Conservation (phyloP, 495 filamentous ascomycete genomes). For the Daldinia loculata region DNA sequence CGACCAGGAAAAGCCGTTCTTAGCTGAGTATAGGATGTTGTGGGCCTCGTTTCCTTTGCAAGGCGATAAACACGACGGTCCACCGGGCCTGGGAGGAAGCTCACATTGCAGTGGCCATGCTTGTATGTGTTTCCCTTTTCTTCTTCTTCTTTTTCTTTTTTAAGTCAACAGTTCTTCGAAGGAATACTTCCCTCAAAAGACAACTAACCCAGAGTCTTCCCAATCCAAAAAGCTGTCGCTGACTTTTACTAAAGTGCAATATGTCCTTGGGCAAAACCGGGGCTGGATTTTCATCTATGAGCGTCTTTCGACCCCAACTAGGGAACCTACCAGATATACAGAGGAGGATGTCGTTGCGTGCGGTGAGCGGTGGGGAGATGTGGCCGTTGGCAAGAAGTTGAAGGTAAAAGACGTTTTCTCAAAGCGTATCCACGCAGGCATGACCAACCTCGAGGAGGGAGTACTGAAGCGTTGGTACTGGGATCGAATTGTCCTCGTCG, state of each 20-base stretch:
- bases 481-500: slow-evolving; percentile 50
- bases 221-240: neutral
- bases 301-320: slow-evolving; percentile 40
- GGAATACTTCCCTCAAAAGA: no score
- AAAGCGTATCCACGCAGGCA: slow-evolving; percentile 28
- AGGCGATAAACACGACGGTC: neutral
- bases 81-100: neutral
- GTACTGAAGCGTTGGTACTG: slow-evolving; percentile 49
- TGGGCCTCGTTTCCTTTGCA: slow-evolving; percentile 29
- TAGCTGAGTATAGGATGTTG: slow-evolving; percentile 16
- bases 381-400: slow-evolving; percentile 30
- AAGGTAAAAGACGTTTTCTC: slow-evolving; percentile 47
- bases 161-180: no score
- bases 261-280: slow-evolving; percentile 39
- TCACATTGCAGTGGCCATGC: slow-evolving; percentile 1
- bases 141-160: neutral
- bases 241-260: slow-evolving; percentile 13
- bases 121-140: neutral
- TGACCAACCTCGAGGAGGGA: slow-evolving; percentile 51
- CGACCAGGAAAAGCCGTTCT: slow-evolving; percentile 35
- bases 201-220: neutral
- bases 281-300: slow-evolving; percentile 52
- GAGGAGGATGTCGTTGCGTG: slow-evolving; percentile 44
- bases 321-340: slow-evolving; percentile 43
- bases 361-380: slow-evolving; percentile 43